Conservation (phyloP, 768 basidiomycete species). For the Termitomyces sp. region DNA sequence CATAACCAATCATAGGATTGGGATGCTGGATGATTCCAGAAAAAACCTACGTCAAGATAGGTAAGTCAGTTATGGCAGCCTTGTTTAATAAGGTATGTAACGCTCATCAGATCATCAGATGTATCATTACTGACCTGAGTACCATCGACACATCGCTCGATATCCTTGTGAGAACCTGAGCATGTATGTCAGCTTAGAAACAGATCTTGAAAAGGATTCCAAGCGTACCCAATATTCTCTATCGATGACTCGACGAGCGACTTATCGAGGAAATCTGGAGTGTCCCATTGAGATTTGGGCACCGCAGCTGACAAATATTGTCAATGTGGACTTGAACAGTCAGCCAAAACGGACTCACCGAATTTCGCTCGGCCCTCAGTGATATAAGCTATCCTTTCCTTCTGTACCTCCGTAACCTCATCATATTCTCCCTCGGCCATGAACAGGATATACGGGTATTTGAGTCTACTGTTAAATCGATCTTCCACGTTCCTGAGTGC, state of each 20-base stretch:
- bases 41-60: conserved; percentile 21
- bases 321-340: conserved; percentile 3
- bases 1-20: conserved; percentile 27
- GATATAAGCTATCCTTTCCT: conserved; percentile 21
- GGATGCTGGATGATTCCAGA: conserved; percentile 26
- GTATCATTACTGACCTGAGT: conserved; percentile 21
- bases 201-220: not conserved
- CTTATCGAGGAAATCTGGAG: conserved; percentile 22
- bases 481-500: conserved; percentile 28
- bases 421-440: conserved; percentile 23
- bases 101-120: not conserved
- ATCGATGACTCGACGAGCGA: conserved; percentile 20
- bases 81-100: not conserved
- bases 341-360: conserved; percentile 14
- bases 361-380: conserved; percentile 26
- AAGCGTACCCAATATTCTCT: conserved; percentile 21
- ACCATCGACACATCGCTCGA: conserved; percentile 29
- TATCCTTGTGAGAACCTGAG: conserved; percentile 25
- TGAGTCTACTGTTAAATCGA: conserved; percentile 26
- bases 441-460: conserved; percentile 28
- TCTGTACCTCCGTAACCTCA: conserved; percentile 22
- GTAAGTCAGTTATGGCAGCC: not conserved
- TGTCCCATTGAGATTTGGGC: conserved; percentile 23
- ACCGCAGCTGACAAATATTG: conserved; percentile 15
- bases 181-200: not conserved